Percentiles rank a stretch among this genome's conserved stretches.
phyloP scores from a whole-genome alignment of 805 yeast genomes.

The Candida piceae region DNA sequence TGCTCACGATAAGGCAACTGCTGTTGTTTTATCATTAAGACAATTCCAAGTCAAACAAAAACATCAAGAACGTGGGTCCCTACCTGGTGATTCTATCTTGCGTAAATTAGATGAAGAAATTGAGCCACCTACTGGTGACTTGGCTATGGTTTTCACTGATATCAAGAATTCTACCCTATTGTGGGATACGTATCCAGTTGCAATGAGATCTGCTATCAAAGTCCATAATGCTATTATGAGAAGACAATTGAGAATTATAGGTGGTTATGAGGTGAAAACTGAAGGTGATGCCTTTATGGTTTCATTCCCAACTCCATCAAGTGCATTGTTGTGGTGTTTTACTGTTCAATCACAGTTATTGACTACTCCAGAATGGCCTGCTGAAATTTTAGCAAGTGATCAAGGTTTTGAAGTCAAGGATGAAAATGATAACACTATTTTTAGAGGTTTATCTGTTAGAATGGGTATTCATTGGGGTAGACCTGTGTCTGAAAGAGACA shows the following conservation, averaged over 20 bases:
- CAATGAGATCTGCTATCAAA: slow-evolving; percentile 95
- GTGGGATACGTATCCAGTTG: slow-evolving; percentile 90
- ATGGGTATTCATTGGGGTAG: slow-evolving; percentile 99
- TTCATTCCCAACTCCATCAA: slow-evolving; percentile 86
- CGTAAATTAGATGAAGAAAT: slow-evolving; percentile 86
- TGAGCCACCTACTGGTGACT: slow-evolving; percentile 88
- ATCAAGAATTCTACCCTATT: slow-evolving; percentile 87
- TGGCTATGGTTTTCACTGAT: slow-evolving; percentile 96
- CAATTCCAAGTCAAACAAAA: slow-evolving; percentile 38
- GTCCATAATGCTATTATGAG: slow-evolving; percentile 94
- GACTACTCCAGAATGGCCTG: slow-evolving; percentile 87
- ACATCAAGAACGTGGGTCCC: slow-evolving; percentile 37
- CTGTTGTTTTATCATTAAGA: slow-evolving; percentile 70
- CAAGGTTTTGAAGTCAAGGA: slow-evolving; percentile 82
- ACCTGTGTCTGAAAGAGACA: slow-evolving; percentile 93
- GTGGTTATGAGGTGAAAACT: slow-evolving; percentile 97
- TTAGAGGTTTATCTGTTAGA: slow-evolving; percentile 87
- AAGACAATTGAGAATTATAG: slow-evolving; percentile 82
- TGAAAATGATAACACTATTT: slow-evolving; percentile 50
- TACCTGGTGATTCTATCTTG: slow-evolving; percentile 69
- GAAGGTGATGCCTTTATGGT: slow-evolving; percentile 99
- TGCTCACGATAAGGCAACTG: slow-evolving; percentile 70
- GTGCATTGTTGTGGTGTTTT: slow-evolving; percentile 92
- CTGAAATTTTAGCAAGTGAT: slow-evolving; percentile 76
- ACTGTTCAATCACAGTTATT: slow-evolving; percentile 82